phyloP scores from a whole-genome alignment of 345 rosid genomes.

The Aquilaria sinensis region DNA sequence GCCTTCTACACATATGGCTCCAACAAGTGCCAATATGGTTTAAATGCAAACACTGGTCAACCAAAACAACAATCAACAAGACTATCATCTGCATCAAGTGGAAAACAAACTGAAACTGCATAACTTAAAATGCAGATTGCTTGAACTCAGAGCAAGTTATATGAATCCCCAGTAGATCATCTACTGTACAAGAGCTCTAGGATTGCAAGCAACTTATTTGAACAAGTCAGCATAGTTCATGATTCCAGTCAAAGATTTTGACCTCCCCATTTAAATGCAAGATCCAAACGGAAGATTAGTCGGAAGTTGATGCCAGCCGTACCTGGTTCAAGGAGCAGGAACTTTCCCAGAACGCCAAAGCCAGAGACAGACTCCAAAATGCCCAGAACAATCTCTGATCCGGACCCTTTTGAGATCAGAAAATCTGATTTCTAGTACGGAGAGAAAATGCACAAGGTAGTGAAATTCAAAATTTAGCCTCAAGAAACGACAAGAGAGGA shows the following conservation, averaged over 20 bases:
- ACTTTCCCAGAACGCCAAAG: slow-evolving; percentile 14
- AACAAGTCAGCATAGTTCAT: slow-evolving; percentile 5
- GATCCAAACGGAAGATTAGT: slow-evolving; percentile 2
- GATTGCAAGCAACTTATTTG: background rate
- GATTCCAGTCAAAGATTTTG: slow-evolving; percentile 11
- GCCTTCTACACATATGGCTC: slow-evolving; percentile 2
- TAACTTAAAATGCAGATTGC: background rate
- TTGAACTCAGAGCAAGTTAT: background rate
- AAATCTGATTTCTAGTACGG: background rate
- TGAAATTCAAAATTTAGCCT: slow-evolving; percentile 19
- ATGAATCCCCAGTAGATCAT: background rate
- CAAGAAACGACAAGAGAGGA: slow-evolving; percentile 20
- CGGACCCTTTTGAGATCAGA: slow-evolving; percentile 19
- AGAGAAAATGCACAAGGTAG: slow-evolving; percentile 1
- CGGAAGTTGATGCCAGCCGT: slow-evolving; percentile 15
- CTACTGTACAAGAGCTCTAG: no score
- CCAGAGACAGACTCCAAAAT: slow-evolving; percentile 19
- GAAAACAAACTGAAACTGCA: background rate
- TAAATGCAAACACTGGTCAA: background rate
- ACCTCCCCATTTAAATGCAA: slow-evolving; percentile 4
- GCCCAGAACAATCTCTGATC: slow-evolving; percentile 29
- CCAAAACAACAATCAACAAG: background rate
- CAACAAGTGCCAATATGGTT: slow-evolving; percentile 2
- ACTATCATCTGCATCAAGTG: background rate
- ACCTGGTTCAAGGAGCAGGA: slow-evolving; percentile 26